Conservation (phyloP, 306 rosid species). For the Pachyrhizus erosus region DNA sequence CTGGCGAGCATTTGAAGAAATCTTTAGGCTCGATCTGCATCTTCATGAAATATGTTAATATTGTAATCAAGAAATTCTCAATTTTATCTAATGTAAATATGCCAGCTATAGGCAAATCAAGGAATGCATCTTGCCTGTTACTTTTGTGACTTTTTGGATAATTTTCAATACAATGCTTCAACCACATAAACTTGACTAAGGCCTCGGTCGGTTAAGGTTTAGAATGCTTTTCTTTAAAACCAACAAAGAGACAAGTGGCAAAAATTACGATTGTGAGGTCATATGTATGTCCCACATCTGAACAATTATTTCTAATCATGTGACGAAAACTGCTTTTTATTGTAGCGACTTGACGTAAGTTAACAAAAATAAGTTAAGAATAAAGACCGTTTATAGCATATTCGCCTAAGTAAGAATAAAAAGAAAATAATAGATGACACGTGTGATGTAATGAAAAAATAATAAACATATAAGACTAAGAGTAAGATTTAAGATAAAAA, state of each 20-base stretch:
- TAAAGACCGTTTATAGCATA: not conserved
- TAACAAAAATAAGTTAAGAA: not conserved
- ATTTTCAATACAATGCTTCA: constrained; percentile 2
- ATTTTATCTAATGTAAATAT: constrained; percentile 19
- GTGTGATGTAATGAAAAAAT: not conserved
- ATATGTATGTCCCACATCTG: not conserved
- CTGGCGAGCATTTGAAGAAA: not conserved
- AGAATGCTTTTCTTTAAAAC: not conserved
- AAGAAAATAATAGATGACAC: not conserved
- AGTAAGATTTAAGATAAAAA: not conserved
- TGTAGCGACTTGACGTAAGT: not conserved
- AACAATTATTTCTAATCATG: not conserved
- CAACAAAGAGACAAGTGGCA: not conserved
- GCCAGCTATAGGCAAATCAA: constrained; percentile 17
- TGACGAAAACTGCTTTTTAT: constrained; percentile 4
- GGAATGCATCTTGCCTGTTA: not conserved
- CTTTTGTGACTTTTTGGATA: constrained; percentile 19
- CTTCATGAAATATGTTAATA: constrained; percentile 25
- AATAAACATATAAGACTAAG: not conserved
- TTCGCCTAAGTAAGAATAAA: not conserved
- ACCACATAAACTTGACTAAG: constrained; percentile 6
- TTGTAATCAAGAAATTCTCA: constrained; percentile 12
- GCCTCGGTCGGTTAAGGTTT: not conserved
- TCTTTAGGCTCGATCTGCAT: constrained; percentile 30
- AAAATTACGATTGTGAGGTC: constrained; percentile 16